These are phyloP conservation scores for Takashimella tepidaria DNA, from an alignment of 1,284 basidiomycete genomes.

Conservation along the genomic window DNA sequence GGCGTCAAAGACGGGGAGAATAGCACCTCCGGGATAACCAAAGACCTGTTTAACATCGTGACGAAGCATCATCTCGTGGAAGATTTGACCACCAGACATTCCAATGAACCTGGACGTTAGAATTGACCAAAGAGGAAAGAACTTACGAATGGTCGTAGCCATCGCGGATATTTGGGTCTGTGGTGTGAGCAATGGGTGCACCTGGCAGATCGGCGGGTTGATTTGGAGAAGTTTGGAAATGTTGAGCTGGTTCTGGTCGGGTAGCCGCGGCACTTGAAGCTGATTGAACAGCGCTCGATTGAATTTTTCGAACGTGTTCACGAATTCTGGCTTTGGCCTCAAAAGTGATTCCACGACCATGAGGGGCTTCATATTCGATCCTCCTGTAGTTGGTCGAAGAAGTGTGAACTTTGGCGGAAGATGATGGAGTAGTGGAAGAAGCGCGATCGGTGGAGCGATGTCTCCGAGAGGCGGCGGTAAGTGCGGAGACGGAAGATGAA, in stretches of 20 bases:
- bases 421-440: neutral
- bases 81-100: slow-evolving; percentile 92
- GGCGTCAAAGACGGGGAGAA: slow-evolving; percentile 97
- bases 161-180: slow-evolving; percentile 16
- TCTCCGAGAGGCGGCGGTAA: slow-evolving; percentile 18
- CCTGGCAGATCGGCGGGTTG: slow-evolving; percentile 28
- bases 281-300: slow-evolving; percentile 57
- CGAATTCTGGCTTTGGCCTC: slow-evolving; percentile 57
- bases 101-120: slow-evolving; percentile 66
- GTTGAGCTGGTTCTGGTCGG: slow-evolving; percentile 42
- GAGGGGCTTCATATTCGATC: slow-evolving; percentile 15
- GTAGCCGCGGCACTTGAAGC: slow-evolving; percentile 57
- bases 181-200: slow-evolving; percentile 5
- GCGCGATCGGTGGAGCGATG: slow-evolving; percentile 21
- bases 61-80: slow-evolving; percentile 99
- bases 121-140: neutral
- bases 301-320: slow-evolving; percentile 62
- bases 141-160: slow-evolving; percentile 41
- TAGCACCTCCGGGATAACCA: slow-evolving; percentile 96
- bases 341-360: slow-evolving; percentile 36
- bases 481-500: slow-evolving; percentile 15
- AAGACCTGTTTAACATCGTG: slow-evolving; percentile 96
- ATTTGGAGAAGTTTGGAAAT: slow-evolving; percentile 41
- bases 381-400: slow-evolving; percentile 22
- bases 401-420: slow-evolving; percentile 23